A percentile compares a stretch with the other conserved stretches of the same genome.
These are phyloP conservation scores for Rhizoclosmatium sp. DNA, from an alignment of 192 early-diverging fungal species.

Conservation along the genomic window DNA sequence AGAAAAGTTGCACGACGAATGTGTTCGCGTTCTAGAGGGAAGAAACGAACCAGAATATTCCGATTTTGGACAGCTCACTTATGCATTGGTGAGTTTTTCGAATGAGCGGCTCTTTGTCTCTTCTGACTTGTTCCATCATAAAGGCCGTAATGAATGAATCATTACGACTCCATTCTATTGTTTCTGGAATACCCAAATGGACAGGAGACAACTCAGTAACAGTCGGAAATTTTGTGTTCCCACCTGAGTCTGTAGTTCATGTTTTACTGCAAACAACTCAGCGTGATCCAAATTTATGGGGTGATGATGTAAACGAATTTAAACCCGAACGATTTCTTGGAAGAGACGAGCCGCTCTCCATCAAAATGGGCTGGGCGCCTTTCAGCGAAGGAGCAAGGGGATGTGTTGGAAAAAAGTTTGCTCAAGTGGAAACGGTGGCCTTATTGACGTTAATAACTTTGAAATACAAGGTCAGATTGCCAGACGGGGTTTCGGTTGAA, in stretches of 20 bases:
- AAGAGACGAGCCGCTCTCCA: neutral
- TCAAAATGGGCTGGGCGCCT: conserved; percentile 37
- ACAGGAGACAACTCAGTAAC: too few species aligned
- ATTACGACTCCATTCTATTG: too few species aligned
- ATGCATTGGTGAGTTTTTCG: too few species aligned
- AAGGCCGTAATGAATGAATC: too few species aligned
- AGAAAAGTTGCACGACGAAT: too few species aligned
- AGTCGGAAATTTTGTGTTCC: conserved; percentile 8
- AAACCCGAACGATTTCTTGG: conserved; percentile 26
- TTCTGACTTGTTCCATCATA: too few species aligned
- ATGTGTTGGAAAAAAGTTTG: too few species aligned
- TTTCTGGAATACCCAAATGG: too few species aligned
- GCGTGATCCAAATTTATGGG: conserved; percentile 25
- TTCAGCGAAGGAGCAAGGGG: neutral
- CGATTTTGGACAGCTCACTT: too few species aligned
- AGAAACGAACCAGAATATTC: too few species aligned
- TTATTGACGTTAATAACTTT: conserved; percentile 28
- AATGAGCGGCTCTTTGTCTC: too few species aligned
- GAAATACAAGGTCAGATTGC: conserved; percentile 29
- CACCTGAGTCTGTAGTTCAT: conserved; percentile 10
- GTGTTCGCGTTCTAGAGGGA: too few species aligned
- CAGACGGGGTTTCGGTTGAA: neutral
- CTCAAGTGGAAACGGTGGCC: neutral
- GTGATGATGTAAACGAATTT: neutral
- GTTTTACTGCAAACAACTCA: conserved; percentile 14